These are phyloP conservation scores for Lepidium didymum DNA, from an alignment of 345 rosid species.

Conservation along the genomic window DNA sequence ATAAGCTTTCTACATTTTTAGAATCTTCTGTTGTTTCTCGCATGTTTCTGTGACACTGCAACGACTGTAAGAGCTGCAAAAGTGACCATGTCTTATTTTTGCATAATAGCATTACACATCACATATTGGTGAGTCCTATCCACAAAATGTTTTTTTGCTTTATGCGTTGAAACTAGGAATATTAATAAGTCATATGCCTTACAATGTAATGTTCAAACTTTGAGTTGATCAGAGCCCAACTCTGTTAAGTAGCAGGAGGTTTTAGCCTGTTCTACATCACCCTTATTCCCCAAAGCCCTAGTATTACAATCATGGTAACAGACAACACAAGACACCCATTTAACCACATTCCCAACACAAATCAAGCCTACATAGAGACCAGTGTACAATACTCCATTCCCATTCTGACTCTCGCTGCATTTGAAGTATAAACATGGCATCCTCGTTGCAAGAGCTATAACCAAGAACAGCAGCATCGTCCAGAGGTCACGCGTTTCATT, in stretches of 20 bases:
- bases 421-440: slow-evolving; percentile 19
- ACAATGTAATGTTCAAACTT: background rate
- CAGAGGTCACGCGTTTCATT: background rate
- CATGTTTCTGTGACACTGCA: slow-evolving; percentile 13
- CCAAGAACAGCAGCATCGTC: slow-evolving; percentile 27
- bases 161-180: background rate
- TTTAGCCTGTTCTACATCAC: slow-evolving; percentile 1
- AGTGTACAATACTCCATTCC: slow-evolving; percentile 5
- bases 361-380: background rate
- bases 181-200: background rate
- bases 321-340: slow-evolving; percentile 33
- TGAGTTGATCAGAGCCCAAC: background rate
- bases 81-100: background rate
- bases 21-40: slow-evolving; percentile 13
- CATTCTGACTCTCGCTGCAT: background rate
- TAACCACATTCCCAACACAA: slow-evolving; percentile 23
- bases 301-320: background rate
- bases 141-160: background rate
- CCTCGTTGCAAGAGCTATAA: slow-evolving; percentile 10
- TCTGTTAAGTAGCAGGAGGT: background rate
- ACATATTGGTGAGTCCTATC: background rate
- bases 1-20: slow-evolving; percentile 8
- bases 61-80: background rate
- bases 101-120: slow-evolving; percentile 7
- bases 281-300: background rate